phyloP scores from a whole-genome alignment of 2,329 filamentous ascomycete genomes.

The Aaosphaeria pasadenensis region DNA sequence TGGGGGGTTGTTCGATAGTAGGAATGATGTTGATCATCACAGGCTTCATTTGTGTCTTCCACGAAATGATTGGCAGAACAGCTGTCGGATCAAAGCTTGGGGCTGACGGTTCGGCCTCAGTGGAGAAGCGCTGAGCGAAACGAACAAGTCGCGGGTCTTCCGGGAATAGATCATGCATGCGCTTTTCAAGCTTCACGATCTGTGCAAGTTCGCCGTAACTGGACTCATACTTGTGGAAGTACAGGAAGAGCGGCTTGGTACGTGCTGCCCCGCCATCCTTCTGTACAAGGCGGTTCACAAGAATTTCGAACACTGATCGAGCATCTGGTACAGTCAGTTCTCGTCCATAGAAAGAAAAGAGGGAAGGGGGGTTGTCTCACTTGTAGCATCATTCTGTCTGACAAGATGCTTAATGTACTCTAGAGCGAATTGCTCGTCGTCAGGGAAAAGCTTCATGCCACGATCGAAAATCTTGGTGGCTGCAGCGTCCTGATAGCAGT shows the following conservation, averaged over 20 bases:
- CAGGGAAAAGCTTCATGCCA: slow-evolving; percentile 87
- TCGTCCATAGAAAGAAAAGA: slow-evolving; percentile 2
- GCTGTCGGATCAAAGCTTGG: slow-evolving; percentile 77
- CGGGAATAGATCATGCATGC: slow-evolving; percentile 92
- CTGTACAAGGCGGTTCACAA: slow-evolving; percentile 75
- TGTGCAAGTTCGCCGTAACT: slow-evolving; percentile 90
- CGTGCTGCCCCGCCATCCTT: slow-evolving; percentile 73
- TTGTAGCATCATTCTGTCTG: slow-evolving; percentile 87
- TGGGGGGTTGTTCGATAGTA: slow-evolving; percentile 27
- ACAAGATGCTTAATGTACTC: slow-evolving; percentile 96
- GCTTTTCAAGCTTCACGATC: slow-evolving; percentile 83
- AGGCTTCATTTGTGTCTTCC: slow-evolving; percentile 67
- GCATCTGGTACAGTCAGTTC: slow-evolving; percentile 61
- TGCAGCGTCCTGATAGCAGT: slow-evolving; percentile 91
- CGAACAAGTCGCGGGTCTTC: slow-evolving; percentile 74
- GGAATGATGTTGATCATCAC: slow-evolving; percentile 30
- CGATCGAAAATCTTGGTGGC: slow-evolving; percentile 95
- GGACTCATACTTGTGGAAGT: slow-evolving; percentile 94
- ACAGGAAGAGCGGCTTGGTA: slow-evolving; percentile 81
- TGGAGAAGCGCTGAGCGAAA: slow-evolving; percentile 73
- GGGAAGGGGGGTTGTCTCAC: slow-evolving; percentile 53
- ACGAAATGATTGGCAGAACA: slow-evolving; percentile 80
- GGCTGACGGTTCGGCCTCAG: slow-evolving; percentile 27
- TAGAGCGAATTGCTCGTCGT: slow-evolving; percentile 88
- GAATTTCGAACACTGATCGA: slow-evolving; percentile 92